Conservation (phyloP, 2,329 filamentous ascomycete species). For the Venturia carpophila region DNA sequence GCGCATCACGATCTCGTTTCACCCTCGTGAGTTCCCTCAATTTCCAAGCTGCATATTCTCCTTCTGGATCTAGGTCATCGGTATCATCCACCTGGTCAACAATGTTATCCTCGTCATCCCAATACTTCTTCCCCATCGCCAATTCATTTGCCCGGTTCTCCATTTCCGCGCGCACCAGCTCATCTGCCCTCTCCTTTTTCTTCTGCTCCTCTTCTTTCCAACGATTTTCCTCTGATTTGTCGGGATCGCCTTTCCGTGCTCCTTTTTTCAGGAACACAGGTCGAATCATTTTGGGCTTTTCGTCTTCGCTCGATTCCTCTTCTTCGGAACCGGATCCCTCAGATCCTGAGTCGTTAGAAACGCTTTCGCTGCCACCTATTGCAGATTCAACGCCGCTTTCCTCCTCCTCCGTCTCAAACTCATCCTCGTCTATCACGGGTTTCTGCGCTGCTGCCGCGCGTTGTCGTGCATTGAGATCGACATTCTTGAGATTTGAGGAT, state of each 20-base stretch:
- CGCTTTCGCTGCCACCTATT: neutral
- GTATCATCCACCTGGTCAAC: conserved; percentile 77
- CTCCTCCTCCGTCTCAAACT: conserved; percentile 51
- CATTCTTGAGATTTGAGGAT: conserved; percentile 36
- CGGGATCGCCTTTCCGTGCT: conserved; percentile 37
- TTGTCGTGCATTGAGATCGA: conserved; percentile 31
- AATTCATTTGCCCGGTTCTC: conserved; percentile 70
- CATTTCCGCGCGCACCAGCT: conserved; percentile 80
- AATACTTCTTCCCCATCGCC: conserved; percentile 70
- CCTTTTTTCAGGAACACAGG: conserved; percentile 61
- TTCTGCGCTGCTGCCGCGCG: conserved; percentile 27
- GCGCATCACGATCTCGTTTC: conserved; percentile 75
- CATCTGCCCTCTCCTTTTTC: conserved; percentile 64
- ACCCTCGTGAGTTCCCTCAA: conserved; percentile 83
- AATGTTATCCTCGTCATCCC: conserved; percentile 66
- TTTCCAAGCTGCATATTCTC: conserved; percentile 88
- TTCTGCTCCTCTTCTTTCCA: conserved; percentile 47
- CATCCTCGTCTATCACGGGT: conserved; percentile 43
- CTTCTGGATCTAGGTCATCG: conserved; percentile 77
- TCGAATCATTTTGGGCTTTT: conserved; percentile 49
- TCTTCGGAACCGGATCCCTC: conserved; percentile 35
- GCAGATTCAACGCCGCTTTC: conserved; percentile 29
- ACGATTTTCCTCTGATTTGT: conserved; percentile 33
- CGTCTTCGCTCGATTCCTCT: conserved; percentile 42
- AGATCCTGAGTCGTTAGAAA: conserved; percentile 24